Evolutionary conservation across 192 early-diverging fungal genomes (phyloP).

Genomic region (Umbelopsis vinacea): DNA sequence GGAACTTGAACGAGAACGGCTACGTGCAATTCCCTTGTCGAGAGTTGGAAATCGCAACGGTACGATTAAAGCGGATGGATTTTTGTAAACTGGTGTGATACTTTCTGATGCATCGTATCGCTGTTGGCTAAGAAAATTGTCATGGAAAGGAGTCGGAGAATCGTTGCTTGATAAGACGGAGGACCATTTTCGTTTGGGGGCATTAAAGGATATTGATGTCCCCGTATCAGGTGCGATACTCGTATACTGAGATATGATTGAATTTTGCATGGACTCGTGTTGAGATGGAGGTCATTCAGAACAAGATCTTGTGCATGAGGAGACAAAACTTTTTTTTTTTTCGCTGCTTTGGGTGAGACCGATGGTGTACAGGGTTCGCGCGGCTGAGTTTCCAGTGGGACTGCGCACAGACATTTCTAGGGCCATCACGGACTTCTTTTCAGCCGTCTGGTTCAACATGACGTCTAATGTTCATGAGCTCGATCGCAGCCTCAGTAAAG

Average conservation of each 20-base stretch:
- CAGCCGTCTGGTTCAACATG: background rate
- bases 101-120: background rate
- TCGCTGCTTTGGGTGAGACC: background rate
- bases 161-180: background rate
- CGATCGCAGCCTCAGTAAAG: background rate
- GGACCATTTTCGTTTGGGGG: background rate
- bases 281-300: constrained; percentile 13
- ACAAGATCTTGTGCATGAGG: constrained; percentile 13
- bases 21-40: background rate
- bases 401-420: constrained; percentile 8
- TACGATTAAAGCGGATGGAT: background rate
- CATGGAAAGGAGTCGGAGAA: constrained; percentile 11
- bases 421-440: background rate
- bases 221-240: background rate
- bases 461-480: background rate
- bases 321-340: background rate
- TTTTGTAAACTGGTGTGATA: background rate
- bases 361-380: constrained; percentile 6
- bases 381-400: background rate
- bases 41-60: background rate
- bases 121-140: background rate
- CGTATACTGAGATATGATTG: background rate
- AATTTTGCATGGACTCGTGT: constrained; percentile 5
- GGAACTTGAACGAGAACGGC: background rate
- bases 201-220: background rate